phyloP scores from a whole-genome alignment of 2,329 filamentous ascomycete genomes.

The Elsinoe batatas region DNA sequence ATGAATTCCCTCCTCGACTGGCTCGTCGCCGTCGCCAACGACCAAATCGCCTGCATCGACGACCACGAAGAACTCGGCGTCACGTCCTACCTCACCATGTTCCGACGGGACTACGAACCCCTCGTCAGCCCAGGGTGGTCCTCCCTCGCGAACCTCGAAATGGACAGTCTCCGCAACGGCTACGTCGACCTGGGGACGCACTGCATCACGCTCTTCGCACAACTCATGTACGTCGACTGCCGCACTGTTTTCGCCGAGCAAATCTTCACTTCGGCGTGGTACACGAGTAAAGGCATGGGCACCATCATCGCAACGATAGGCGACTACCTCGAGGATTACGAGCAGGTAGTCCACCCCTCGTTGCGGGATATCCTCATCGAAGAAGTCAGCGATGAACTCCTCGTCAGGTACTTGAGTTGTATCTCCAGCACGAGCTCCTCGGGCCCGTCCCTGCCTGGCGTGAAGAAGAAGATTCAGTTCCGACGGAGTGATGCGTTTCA shows the following conservation, averaged over 20 bases:
- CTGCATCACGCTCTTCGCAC: slow-evolving; percentile 79
- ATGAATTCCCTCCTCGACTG: slow-evolving; percentile 73
- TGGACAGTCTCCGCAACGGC: slow-evolving; percentile 69
- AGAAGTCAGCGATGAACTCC: slow-evolving; percentile 83
- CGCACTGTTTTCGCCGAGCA: slow-evolving; percentile 61
- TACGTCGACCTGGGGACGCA: slow-evolving; percentile 93
- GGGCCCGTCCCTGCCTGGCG: slow-evolving; percentile 63
- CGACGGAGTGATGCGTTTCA: slow-evolving; percentile 76
- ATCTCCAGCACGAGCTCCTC: slow-evolving; percentile 82
- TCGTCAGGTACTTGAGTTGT: slow-evolving; percentile 71
- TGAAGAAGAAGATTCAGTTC: slow-evolving; percentile 81
- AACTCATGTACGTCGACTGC: slow-evolving; percentile 92
- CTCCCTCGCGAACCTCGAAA: slow-evolving; percentile 58
- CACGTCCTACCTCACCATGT: slow-evolving; percentile 74
- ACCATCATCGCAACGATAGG: slow-evolving; percentile 92
- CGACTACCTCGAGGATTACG: slow-evolving; percentile 85
- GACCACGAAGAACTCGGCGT: slow-evolving; percentile 63
- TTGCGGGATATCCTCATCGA: slow-evolving; percentile 87
- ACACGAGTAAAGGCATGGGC: slow-evolving; percentile 74
- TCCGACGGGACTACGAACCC: slow-evolving; percentile 72
- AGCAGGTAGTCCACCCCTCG: slow-evolving; percentile 71
- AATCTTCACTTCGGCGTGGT: slow-evolving; percentile 90
- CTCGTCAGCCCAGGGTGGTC: slow-evolving; percentile 73
- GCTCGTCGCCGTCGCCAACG: slow-evolving; percentile 93
- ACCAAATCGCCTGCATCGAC: slow-evolving; percentile 97